A percentile compares a stretch with the other conserved stretches of the same genome.
Evolutionary conservation across 257 asterid species (phyloP).

Genomic region (Pogostemon cablin): DNA sequence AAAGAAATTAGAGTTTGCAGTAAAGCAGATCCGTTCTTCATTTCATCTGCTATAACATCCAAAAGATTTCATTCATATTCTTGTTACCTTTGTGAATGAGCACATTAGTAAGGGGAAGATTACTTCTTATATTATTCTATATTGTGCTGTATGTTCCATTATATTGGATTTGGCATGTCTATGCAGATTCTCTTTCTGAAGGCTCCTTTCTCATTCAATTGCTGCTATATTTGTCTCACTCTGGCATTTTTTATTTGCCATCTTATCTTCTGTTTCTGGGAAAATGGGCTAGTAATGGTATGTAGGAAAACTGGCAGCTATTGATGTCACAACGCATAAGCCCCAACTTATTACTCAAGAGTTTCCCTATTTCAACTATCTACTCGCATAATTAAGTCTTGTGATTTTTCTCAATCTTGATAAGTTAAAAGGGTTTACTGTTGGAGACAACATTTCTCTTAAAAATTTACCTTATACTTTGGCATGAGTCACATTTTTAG

Average conservation of each 20-base stretch:
- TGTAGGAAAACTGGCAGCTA: not conserved
- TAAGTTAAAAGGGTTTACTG: not conserved
- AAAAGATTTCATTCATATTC: slow-evolving; percentile 2
- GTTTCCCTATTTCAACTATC: not conserved
- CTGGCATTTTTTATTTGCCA: not conserved
- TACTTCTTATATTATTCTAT: not conserved
- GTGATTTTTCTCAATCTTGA: not conserved
- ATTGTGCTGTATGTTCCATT: not conserved
- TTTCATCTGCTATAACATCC: slow-evolving; percentile 2
- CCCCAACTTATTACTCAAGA: not conserved
- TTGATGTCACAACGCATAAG: not conserved
- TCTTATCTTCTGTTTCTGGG: not conserved
- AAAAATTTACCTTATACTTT: not conserved
- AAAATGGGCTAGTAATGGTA: not conserved
- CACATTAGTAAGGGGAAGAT: not conserved
- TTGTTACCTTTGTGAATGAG: not conserved
- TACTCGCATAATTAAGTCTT: not conserved
- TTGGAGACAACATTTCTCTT: not conserved
- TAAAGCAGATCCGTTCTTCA: not conserved
- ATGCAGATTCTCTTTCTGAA: not conserved
- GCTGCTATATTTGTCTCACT: not conserved
- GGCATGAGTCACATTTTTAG: not conserved
- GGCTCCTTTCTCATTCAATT: slow-evolving; percentile 4
- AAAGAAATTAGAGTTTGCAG: not conserved
- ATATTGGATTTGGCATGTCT: slow-evolving; percentile 9